These are phyloP conservation scores for Harringtonia aguacate DNA, from an alignment of 2,329 filamentous ascomycete genomes.

Conservation along the genomic window DNA sequence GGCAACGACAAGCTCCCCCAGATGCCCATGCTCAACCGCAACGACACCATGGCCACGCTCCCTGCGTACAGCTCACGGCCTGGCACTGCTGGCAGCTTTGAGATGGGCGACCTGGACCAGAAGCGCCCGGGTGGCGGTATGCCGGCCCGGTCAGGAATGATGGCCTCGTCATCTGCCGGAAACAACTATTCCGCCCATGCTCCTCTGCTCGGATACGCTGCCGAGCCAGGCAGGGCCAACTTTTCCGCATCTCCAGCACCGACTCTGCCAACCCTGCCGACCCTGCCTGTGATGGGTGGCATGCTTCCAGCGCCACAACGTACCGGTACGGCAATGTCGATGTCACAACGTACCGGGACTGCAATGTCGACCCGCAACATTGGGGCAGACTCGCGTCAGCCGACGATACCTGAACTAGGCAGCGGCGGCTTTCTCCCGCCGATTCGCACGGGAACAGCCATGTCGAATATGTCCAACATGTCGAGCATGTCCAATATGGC, in stretches of 20 bases:
- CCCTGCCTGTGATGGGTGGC: constrained; percentile 5
- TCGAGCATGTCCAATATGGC: too few relatives aligned
- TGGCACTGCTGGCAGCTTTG: constrained; percentile 40
- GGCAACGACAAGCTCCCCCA: constrained; percentile 38
- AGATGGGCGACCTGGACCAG: constrained; percentile 41
- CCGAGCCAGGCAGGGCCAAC: constrained; percentile 17
- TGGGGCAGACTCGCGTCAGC: too few relatives aligned
- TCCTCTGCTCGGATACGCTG: constrained; percentile 19
- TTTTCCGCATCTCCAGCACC: constrained; percentile 17
- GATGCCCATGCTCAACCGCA: constrained; percentile 49
- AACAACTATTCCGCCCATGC: constrained; percentile 18
- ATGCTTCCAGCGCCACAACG: constrained; percentile 8
- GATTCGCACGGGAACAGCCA: too few relatives aligned
- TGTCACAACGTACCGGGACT: constrained; percentile 14
- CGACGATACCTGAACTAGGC: too few relatives aligned
- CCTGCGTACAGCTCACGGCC: constrained; percentile 52
- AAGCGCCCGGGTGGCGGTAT: constrained; percentile 29
- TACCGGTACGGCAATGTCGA: neutral
- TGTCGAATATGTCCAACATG: too few relatives aligned
- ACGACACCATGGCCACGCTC: constrained; percentile 50
- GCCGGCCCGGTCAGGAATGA: constrained; percentile 22
- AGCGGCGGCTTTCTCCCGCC: too few relatives aligned
- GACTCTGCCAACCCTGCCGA: constrained; percentile 11
- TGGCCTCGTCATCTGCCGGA: constrained; percentile 11
- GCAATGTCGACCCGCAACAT: constrained; percentile 16